Conservation (phyloP, 768 basidiomycete genomes). For the Termitomyces sp. region DNA sequence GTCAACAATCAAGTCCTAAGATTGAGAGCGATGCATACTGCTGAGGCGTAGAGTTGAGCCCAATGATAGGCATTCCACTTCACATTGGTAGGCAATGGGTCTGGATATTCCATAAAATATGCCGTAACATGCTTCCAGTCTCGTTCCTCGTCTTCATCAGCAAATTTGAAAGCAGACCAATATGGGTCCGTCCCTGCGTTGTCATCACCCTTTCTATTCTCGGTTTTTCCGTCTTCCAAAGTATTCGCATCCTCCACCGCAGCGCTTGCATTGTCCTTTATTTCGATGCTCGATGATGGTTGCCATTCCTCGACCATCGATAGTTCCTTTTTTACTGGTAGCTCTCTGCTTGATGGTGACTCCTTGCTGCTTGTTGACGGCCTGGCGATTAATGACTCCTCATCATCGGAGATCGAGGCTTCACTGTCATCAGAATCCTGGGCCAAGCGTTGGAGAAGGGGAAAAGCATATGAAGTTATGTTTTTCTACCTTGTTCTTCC, state of each 20-base stretch:
- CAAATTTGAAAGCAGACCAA: background rate
- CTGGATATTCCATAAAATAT: background rate
- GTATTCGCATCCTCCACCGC: too few relatives aligned
- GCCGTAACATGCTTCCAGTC: background rate
- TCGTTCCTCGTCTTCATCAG: background rate
- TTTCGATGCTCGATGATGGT: too few relatives aligned
- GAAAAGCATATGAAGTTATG: background rate
- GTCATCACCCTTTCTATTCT: too few relatives aligned
- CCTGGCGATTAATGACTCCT: too few relatives aligned
- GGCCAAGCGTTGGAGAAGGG: background rate
- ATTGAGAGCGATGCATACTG: background rate
- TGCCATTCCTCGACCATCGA: too few relatives aligned
- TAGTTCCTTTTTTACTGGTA: too few relatives aligned
- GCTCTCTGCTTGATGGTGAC: too few relatives aligned
- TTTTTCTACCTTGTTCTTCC: background rate
- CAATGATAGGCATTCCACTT: conserved; percentile 2
- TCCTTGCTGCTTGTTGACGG: too few relatives aligned
- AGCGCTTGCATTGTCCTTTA: too few relatives aligned
- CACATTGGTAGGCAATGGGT: background rate
- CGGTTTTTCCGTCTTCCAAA: too few relatives aligned
- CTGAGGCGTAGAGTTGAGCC: background rate
- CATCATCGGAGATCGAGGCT: too few relatives aligned
- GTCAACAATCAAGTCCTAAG: background rate
- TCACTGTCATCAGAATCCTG: background rate
- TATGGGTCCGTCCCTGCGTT: background rate